Base-by-base conservation (phyloP, 1,284 basidiomycete species). In the Cryptococcus deneoformans region DNA sequence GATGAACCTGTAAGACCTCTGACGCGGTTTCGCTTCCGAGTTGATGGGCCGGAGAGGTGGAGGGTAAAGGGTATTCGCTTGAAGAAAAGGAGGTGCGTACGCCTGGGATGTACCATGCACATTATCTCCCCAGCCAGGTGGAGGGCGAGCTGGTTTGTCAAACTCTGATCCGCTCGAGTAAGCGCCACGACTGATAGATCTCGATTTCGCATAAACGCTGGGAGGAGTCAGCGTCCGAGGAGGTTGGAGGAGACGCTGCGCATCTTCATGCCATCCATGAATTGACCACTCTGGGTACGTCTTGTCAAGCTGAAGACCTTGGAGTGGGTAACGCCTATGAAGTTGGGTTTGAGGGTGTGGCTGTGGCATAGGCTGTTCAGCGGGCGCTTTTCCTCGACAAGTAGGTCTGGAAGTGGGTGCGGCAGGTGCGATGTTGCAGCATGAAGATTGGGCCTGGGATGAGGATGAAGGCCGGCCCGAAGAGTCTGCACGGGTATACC, bases 231-330 rank as follows among this genome's bases (percentile, higher is more conserved):
- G 29, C 6, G 52, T 24, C n/a, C 10, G 39, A 2, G 55, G 59
- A 6, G 59, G 59, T 6, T 48, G 52, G 38, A 60, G 59, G 7
- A 60, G 48, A n/a, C 53, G 53, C 37, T 57, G 59, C 20, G 59
- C 59, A 46, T 54, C 55, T 14, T 56, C 52, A 35, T 60, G 59
- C 59, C 59, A 60, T 20, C 53, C 59, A 34, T 54, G 48, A 8
- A 57, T 40, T 11, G 52, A 51, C 10, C 55, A 24, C 39, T 60
- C 55, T 14, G 59, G 52, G 49, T 60, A 54, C 8, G 52, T 50
- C 43, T 49, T 53, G 35, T 60, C 59, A 16, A 60, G 54, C 37
- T 48, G 51, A 11, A 60, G 42, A 35, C 52, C 46, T n/a, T 56
- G 51, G 37, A 60, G 52, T 14, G 59, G 59, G 46, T 60, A 50